Conservation (phyloP, 2,329 filamentous ascomycete genomes). For the Periconia sp. region DNA sequence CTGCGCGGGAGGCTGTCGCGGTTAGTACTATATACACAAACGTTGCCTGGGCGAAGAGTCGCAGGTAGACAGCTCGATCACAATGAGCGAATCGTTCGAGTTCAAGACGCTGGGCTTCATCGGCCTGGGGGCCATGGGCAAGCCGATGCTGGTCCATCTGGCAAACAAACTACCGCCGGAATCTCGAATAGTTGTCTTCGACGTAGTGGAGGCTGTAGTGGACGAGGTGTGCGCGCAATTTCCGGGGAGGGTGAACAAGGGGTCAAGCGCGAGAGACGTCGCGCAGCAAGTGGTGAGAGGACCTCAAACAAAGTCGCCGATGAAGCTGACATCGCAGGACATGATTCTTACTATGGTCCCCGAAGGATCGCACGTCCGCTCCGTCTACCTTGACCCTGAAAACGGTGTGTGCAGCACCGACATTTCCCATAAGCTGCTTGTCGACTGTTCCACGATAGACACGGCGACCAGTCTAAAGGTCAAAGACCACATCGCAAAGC, state of each 20-base stretch:
- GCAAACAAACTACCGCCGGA: slow-evolving; percentile 53
- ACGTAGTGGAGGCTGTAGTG: slow-evolving; percentile 53
- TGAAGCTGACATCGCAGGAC: slow-evolving; percentile 43
- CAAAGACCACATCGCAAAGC: slow-evolving; percentile 44
- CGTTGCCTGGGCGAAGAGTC: no score
- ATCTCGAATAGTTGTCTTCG: slow-evolving; percentile 56
- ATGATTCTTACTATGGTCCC: slow-evolving; percentile 62
- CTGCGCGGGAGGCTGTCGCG: no score
- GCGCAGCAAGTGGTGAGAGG: slow-evolving; percentile 56
- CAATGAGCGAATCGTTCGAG: slow-evolving; percentile 26
- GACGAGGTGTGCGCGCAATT: slow-evolving; percentile 52
- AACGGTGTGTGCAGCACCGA: slow-evolving; percentile 52
- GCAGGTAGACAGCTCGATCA: no score
- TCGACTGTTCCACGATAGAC: slow-evolving; percentile 65
- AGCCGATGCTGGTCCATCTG: slow-evolving; percentile 59
- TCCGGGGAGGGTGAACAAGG: slow-evolving; percentile 47
- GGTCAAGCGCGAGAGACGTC: slow-evolving; percentile 55
- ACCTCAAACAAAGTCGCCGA: not conserved
- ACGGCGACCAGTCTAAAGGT: slow-evolving; percentile 57
- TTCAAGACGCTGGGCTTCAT: slow-evolving; percentile 56
- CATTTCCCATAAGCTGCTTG: slow-evolving; percentile 53
- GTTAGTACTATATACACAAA: not conserved
- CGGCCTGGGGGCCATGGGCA: slow-evolving; percentile 63
- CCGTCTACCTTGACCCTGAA: slow-evolving; percentile 56
- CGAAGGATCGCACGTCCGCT: slow-evolving; percentile 58